Evolutionary conservation across 2,329 filamentous ascomycete genomes (phyloP).

Genomic region (Celoporthe dispersa): DNA sequence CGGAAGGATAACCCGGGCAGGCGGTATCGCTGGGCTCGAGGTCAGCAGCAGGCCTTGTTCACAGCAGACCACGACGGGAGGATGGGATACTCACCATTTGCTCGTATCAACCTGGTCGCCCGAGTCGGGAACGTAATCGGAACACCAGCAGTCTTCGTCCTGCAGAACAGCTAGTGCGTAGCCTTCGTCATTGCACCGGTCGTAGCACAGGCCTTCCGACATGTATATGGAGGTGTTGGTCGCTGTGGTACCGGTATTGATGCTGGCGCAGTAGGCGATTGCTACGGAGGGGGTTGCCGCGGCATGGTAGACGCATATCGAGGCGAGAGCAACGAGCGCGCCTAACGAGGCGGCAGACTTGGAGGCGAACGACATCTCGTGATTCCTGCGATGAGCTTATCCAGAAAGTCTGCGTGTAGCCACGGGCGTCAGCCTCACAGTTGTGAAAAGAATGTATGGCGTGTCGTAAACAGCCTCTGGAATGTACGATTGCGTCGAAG

Average conservation of each 20-base stretch:
- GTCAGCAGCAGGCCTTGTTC: slow-evolving; percentile 5
- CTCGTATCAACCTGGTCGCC: slow-evolving; percentile 43
- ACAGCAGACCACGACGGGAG: not conserved
- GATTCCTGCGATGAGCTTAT: not conserved
- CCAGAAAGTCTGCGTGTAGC: not conserved
- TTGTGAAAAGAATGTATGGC: not conserved
- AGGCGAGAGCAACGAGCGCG: slow-evolving; percentile 31
- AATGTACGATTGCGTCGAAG: not conserved
- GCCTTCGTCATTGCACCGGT: slow-evolving; percentile 55
- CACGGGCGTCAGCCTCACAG: slow-evolving; percentile 8
- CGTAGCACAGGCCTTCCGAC: slow-evolving; percentile 70
- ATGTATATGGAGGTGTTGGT: slow-evolving; percentile 61
- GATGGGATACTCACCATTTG: slow-evolving; percentile 49
- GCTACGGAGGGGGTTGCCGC: slow-evolving; percentile 37
- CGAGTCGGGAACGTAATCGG: slow-evolving; percentile 65
- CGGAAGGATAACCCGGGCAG: slow-evolving; percentile 72
- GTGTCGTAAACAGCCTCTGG: slow-evolving; percentile 6
- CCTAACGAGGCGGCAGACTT: slow-evolving; percentile 16
- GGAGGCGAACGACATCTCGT: slow-evolving; percentile 13
- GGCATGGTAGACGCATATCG: slow-evolving; percentile 33
- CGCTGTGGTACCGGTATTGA: slow-evolving; percentile 49
- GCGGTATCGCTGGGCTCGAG: slow-evolving; percentile 38
- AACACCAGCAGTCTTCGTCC: slow-evolving; percentile 72
- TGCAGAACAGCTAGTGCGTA: slow-evolving; percentile 74
- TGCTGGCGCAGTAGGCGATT: slow-evolving; percentile 50